Base-by-base conservation (phyloP, 1,139 yeast species). In the Magnusiomyces sp. region DNA sequence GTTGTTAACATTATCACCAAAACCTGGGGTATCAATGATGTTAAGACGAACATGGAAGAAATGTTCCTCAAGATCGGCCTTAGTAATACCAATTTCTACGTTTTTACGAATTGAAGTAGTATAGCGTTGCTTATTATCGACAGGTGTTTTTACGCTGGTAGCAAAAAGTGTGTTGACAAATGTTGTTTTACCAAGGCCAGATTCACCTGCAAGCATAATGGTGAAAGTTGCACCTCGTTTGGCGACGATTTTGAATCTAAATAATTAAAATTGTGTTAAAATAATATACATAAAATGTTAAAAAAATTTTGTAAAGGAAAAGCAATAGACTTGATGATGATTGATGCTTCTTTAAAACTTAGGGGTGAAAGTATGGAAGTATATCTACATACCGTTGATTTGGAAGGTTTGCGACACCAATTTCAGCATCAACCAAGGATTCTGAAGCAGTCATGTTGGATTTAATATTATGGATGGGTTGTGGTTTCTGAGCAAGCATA, bases 1-100 rank as follows among this genome's bases (percentile, higher is more conserved):
- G 71, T 92, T 92, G 73, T 92, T 85, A 61, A 92, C 95, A 66
- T 89, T 88, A 70, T 90, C 96, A 56, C 98, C 99, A 65, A 92
- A 89, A 1, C 98, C 98, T 16, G 98, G 98, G 7, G 98, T 92
- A 69, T 92, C 99, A 60, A 94, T 81, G 54, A 92, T 77, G 62
- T 92, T 92, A 58, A 94, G 77, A 55, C 94, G 80, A 59, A 92
- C 76, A 61, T 77, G 79, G 72, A 92, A 92, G 64, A 84, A 86
- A 70, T 88, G 87, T 66, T 94, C 99, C 67, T 90, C 97, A 59
- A 94, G 76, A 59, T 86, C 81, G 20, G 97, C 97, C 63, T 95
- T 81, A 48, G 86, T 81, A 56, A 92, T 81, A 57, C 86, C 94
- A 61, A 92, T 88, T 63, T 88, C 97, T 39, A 88, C 95, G 2